These are phyloP conservation scores for Kwoniella pini DNA, from an alignment of 768 basidiomycete species.

Conservation along the genomic window DNA sequence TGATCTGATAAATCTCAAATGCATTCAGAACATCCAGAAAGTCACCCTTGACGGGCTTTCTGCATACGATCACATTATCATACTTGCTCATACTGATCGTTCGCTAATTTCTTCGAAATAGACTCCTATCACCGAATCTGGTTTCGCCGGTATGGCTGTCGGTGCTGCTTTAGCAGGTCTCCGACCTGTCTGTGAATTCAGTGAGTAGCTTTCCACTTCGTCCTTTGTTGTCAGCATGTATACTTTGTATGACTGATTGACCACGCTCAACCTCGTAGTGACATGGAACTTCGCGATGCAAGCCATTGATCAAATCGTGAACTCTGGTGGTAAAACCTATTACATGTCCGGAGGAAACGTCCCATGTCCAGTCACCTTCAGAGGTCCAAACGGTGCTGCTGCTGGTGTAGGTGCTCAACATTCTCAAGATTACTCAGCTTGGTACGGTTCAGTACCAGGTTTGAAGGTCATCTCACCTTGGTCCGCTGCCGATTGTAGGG, in stretches of 20 bases:
- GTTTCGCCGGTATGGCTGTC: constrained; percentile 94
- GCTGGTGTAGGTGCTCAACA: constrained; percentile 70
- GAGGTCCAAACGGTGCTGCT: constrained; percentile 98
- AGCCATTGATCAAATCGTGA: constrained; percentile 99
- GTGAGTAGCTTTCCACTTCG: constrained; percentile 26
- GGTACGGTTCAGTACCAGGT: constrained; percentile 70
- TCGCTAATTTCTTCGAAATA: background rate
- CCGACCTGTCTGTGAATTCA: constrained; percentile 97
- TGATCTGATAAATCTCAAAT: no score
- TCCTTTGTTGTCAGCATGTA: no score
- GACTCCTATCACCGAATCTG: constrained; percentile 77
- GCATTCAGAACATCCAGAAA: no score
- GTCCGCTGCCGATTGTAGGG: constrained; percentile 99
- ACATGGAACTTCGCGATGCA: constrained; percentile 99
- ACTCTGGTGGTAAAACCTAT: constrained; percentile 99
- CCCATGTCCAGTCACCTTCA: constrained; percentile 97
- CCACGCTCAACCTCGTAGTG: constrained; percentile 56
- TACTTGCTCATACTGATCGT: background rate
- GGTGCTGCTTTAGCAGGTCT: constrained; percentile 93
- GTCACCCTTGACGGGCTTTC: no score
- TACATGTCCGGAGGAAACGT: constrained; percentile 99
- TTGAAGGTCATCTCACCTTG: constrained; percentile 97
- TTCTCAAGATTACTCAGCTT: constrained; percentile 31
- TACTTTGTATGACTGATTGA: no score
- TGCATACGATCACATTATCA: background rate